Percentiles rank a stretch among this genome's conserved stretches.
phyloP scores from a whole-genome alignment of 2,329 filamentous ascomycete genomes.

The Fonsecaea erecta region DNA sequence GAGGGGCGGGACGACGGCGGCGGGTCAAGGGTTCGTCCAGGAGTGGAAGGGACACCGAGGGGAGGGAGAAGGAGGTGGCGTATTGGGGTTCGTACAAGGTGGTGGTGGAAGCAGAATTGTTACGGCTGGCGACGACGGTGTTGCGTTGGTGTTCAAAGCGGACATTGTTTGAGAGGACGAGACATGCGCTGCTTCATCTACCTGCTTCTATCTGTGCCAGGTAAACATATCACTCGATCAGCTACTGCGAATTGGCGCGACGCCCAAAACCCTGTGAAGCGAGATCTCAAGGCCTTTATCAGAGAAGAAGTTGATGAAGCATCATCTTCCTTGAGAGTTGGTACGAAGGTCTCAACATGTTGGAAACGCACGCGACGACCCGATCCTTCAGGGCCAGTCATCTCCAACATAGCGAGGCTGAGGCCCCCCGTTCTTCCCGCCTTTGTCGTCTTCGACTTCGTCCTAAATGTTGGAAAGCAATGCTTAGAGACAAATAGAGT shows the following conservation, averaged over 20 bases:
- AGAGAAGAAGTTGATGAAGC: background rate
- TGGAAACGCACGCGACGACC: background rate
- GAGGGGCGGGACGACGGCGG: constrained; percentile 65
- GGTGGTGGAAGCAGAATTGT: constrained; percentile 69
- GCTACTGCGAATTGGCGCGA: background rate
- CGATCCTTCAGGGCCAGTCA: background rate
- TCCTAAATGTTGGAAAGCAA: background rate
- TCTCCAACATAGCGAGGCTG: background rate
- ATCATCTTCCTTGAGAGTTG: background rate
- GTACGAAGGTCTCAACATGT: background rate
- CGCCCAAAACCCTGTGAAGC: background rate
- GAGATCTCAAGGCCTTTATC: background rate
- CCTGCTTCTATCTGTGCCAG: background rate
- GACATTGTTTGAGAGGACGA: constrained; percentile 22
- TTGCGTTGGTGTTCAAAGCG: constrained; percentile 50
- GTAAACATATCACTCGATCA: background rate
- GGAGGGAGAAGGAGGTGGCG: constrained; percentile 82
- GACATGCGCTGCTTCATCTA: background rate
- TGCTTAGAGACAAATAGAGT: background rate
- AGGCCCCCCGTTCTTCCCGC: background rate
- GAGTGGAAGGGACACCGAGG: constrained; percentile 92
- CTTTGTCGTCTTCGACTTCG: background rate
- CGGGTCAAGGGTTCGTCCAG: constrained; percentile 71
- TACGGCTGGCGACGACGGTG: constrained; percentile 84
- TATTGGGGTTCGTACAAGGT: constrained; percentile 84